Base-by-base conservation (phyloP, 495 filamentous ascomycete genomes). In the Talaromyces trachyspermus region DNA sequence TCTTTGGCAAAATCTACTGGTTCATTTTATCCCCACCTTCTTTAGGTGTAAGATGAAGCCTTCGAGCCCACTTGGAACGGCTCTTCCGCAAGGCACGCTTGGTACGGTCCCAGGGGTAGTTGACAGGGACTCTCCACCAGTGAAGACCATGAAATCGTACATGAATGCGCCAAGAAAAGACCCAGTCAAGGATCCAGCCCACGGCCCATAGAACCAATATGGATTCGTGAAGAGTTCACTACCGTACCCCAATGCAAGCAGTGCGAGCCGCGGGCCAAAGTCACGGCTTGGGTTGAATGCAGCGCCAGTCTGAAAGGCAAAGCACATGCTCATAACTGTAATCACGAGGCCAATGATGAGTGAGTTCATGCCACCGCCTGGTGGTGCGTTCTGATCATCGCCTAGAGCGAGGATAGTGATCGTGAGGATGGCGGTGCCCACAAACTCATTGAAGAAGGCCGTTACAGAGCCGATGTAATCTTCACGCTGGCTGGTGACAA, bases 111-210 rank as follows among this genome's bases (percentile, higher is more conserved):
- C 64, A 36, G 20, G 71, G 69, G 50, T 75, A 74, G 48, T 77
- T 75, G 33, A 77, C 64, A 2, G 72, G 74, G 68, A 72, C 57
- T 76, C 74, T 1, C 71, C 61, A 24, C 75, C 75, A 15, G 68
- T 71, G 44, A 77, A 80, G 37, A 78, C 67, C 36, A 77, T 64
- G 32, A 73, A 64, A 48, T 78, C 76, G 46, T 80, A 80, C 36
- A 78, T 30, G 40, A 63, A 68, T 3, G 56, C 71, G 4, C 75
- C 75, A 14, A 68, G 53, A 24, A 75, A 56, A 0, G 63, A 65
- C 2, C 76, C 76, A 12, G 56, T 51, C 8, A 76, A 24, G 2
- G 71, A 63, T 5, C 68, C 71, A 1, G 61, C 67, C 66, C 69
- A 75, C 3, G 72, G 72, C 4, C 74, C 70, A 52, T 72, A 76